Evolutionary conservation across 805 yeast genomes (phyloP).

Genomic region (Myxozyma mucilagina): DNA sequence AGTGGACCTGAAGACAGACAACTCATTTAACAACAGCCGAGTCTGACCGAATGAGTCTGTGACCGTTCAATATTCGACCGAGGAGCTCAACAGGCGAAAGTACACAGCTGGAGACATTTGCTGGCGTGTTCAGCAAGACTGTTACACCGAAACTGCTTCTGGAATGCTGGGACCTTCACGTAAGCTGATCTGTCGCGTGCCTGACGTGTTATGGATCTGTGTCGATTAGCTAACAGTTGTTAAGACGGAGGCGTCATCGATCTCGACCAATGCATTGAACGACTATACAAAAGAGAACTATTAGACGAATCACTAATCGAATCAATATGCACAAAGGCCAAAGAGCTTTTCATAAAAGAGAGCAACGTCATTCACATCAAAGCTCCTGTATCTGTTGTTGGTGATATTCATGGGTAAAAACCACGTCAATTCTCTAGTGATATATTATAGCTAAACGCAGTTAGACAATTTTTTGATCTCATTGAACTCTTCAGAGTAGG

Average conservation of each 20-base stretch:
- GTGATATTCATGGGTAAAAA: conserved; percentile 79
- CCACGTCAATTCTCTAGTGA: not conserved
- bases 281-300: conserved; percentile 61
- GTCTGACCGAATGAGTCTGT: no score
- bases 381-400: conserved; percentile 92
- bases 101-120: not conserved
- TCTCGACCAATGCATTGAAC: conserved; percentile 70
- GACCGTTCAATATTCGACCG: no score
- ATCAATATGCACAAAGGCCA: conserved; percentile 75
- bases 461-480: conserved; percentile 85
- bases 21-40: no score
- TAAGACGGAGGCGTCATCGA: conserved; percentile 41
- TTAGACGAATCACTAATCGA: conserved; percentile 69
- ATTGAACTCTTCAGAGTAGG: conserved; percentile 92
- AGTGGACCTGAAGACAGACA: no score
- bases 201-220: not conserved
- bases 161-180: conserved; percentile 4
- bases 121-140: not conserved
- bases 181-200: not conserved
- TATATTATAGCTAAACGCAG: not conserved
- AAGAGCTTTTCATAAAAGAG: conserved; percentile 74
- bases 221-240: not conserved
- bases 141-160: not conserved
- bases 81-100: no score
- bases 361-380: conserved; percentile 82